These are phyloP conservation scores for Leersia perrieri DNA, from an alignment of 176 grass and related monocot species.

Conservation along the genomic window DNA sequence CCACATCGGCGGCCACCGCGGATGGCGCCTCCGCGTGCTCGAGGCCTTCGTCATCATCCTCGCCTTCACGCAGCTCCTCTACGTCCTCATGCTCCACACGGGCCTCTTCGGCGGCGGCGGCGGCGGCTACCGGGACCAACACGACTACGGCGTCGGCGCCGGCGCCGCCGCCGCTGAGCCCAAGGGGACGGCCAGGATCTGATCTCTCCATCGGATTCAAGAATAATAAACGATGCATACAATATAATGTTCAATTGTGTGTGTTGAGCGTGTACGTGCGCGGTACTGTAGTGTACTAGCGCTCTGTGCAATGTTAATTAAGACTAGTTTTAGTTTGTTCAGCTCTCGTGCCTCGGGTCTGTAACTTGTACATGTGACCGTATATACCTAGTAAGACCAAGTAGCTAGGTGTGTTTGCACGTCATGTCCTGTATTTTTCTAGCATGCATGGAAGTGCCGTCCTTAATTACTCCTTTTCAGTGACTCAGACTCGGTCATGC, in stretches of 20 bases:
- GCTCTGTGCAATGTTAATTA: background rate
- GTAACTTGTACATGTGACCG: background rate
- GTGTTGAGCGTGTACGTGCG: background rate
- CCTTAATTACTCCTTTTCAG: background rate
- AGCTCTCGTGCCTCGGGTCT: background rate
- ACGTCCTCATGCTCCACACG: conserved; percentile 71
- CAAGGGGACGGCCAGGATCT: conserved; percentile 51
- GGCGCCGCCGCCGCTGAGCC: conserved; percentile 35
- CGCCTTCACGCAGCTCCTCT: conserved; percentile 77
- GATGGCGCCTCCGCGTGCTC: conserved; percentile 66
- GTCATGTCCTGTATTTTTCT: background rate
- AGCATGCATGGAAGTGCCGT: background rate
- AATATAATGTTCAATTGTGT: background rate
- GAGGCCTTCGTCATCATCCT: conserved; percentile 84
- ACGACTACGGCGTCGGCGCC: conserved; percentile 44
- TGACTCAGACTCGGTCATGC: too few relatives aligned
- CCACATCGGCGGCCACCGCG: conserved; percentile 42
- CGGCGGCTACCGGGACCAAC: conserved; percentile 64
- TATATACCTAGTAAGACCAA: background rate
- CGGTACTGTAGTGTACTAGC: background rate
- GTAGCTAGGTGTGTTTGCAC: background rate
- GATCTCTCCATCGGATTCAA: background rate
- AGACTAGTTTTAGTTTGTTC: background rate
- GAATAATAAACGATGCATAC: background rate
- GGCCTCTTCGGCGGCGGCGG: conserved; percentile 58